phyloP scores from a whole-genome alignment of 1,284 basidiomycete genomes.

The Volvariella surrecta region DNA sequence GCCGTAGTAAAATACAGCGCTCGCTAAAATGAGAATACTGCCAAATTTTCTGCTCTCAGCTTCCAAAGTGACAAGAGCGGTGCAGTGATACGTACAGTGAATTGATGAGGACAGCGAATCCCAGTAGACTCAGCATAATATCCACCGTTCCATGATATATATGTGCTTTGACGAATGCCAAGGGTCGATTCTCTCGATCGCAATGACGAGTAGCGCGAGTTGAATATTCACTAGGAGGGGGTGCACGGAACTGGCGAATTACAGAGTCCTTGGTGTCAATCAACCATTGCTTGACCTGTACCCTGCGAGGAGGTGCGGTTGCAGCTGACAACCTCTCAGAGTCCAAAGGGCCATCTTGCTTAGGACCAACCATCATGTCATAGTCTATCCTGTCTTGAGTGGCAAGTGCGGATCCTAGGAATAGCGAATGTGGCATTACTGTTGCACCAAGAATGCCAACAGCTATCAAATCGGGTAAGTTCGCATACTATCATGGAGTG shows the following conservation, averaged over 20 bases:
- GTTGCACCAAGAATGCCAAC: constrained; percentile 82
- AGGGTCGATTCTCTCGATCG: constrained; percentile 57
- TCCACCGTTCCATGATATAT: constrained; percentile 71
- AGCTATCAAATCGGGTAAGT: constrained; percentile 33
- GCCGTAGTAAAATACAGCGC: constrained; percentile 70
- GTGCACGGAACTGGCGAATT: constrained; percentile 22
- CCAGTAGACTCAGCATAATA: constrained; percentile 57
- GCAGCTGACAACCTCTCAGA: constrained; percentile 14
- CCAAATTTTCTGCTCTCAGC: not conserved
- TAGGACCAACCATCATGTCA: not conserved
- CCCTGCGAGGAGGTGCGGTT: constrained; percentile 5
- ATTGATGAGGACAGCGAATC: constrained; percentile 86
- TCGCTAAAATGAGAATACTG: constrained; percentile 64
- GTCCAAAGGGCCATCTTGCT: constrained; percentile 7
- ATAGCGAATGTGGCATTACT: constrained; percentile 88
- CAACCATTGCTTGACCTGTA: constrained; percentile 7
- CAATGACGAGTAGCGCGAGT: constrained; percentile 32
- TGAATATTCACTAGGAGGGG: constrained; percentile 19
- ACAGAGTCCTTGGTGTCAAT: constrained; percentile 14
- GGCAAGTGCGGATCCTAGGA: constrained; percentile 81
- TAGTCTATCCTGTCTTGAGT: constrained; percentile 60
- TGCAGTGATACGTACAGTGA: constrained; percentile 42
- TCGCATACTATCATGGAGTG: not conserved
- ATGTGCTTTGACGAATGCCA: constrained; percentile 67
- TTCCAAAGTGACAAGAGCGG: not conserved